These are phyloP conservation scores for Penicillium sp. DNA, from an alignment of 2,329 filamentous ascomycete genomes.

Conservation along the genomic window DNA sequence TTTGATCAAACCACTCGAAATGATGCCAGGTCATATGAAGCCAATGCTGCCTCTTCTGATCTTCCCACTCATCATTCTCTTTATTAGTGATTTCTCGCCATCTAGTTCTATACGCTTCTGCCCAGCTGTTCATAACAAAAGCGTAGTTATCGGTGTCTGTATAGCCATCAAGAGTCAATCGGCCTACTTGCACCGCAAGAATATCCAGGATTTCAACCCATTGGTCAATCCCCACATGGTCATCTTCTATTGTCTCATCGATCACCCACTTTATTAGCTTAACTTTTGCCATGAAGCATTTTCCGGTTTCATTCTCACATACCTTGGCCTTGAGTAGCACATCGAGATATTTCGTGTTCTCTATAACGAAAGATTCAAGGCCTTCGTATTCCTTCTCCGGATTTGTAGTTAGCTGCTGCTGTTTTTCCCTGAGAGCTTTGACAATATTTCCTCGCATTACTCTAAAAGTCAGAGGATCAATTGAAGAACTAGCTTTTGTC, in stretches of 20 bases:
- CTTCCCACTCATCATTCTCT: neutral
- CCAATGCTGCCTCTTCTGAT: neutral
- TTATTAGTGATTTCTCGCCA: neutral
- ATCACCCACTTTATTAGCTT: neutral
- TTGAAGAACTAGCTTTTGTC: neutral
- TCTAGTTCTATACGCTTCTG: neutral
- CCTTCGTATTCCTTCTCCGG: neutral
- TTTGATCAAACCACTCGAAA: neutral
- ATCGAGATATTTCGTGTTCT: neutral
- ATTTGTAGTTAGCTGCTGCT: neutral
- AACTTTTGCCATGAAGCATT: neutral
- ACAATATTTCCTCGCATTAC: neutral
- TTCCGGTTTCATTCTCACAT: neutral
- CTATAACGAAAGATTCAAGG: neutral
- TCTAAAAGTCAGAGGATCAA: neutral
- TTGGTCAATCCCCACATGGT: neutral
- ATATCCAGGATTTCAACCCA: neutral
- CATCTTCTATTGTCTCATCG: neutral
- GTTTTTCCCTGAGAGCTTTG: neutral
- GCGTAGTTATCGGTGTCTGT: neutral
- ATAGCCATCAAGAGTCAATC: neutral
- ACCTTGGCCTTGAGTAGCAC: neutral
- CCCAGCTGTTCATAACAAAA: neutral
- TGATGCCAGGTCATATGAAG: neutral
- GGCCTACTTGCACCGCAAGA: neutral